Evolutionary conservation across 2,329 filamentous ascomycete genomes (phyloP), one percentile per base, ranked within the genome.

Genomic region (Alternaria longipes): DNA sequence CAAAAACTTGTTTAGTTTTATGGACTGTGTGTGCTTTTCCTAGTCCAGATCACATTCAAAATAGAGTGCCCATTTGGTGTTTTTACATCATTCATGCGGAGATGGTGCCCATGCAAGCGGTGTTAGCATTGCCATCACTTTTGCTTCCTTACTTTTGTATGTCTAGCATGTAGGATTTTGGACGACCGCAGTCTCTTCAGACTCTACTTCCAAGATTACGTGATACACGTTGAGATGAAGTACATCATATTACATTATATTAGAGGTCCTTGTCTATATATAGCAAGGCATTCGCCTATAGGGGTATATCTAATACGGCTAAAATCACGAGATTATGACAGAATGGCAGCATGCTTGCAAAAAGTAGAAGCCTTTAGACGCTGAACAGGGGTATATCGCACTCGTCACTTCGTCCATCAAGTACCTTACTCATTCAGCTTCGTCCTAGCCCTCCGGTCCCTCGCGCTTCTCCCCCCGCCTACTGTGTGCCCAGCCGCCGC

Each of bases 381-480:
- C 24, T 26, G 24, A 26, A 26, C 24, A 14, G 30, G 46, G 28
- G 30, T 49, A 49, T 34, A 50, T 50, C 30, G 8, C 34, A 36
- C 30, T 50, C 46, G 18, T 50, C 30, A 36, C 22, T n/a, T 36
- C 46, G 8, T 38, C 32, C 46, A 9, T 3, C 2, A 12, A 36
- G 14, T 7, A 36, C 32, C 12, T 16, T 62, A 60, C 26, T 26
- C 55, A 36, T 59, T 66, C 54, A 62, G 20, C 45, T 50, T 56
- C 11, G 47, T 57, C 36, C 65, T 78, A 7, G 50, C 63, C 58
- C 62, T 67, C 44, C 71, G 51, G 67, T 75, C 72, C 45, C 60
- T 55, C 8, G 72, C 72, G 54, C 69, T 74, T 42, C 72, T 65
- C 1, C 71, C 72, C 8, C 70, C 70, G 22, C 70, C 73, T 1